Evolutionary conservation across 305 asterid genomes (phyloP).

Genomic region (Fraxinus platypoda): DNA sequence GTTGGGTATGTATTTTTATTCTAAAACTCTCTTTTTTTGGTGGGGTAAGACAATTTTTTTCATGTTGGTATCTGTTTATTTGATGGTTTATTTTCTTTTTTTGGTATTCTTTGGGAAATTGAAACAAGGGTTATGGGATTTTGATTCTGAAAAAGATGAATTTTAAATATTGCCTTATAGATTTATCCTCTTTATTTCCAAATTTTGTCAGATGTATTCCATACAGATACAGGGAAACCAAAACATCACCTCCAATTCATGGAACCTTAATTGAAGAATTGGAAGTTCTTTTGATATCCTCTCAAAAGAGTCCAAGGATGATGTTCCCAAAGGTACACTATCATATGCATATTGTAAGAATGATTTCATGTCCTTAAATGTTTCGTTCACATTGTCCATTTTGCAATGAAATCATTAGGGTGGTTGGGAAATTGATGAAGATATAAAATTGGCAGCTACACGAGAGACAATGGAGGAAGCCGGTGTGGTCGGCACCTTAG

Average conservation of each 20-base stretch:
- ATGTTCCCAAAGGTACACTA: slow-evolving; percentile 78
- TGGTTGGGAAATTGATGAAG: slow-evolving; percentile 96
- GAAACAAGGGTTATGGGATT: background rate
- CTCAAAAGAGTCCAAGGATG: slow-evolving; percentile 69
- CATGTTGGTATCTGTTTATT: background rate
- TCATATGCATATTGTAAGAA: background rate
- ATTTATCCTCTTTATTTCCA: background rate
- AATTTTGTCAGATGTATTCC: slow-evolving; percentile 76
- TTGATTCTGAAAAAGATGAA: background rate
- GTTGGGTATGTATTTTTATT: slow-evolving; percentile 69
- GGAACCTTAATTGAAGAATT: slow-evolving; percentile 55
- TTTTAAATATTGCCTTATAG: background rate
- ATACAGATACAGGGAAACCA: slow-evolving; percentile 46
- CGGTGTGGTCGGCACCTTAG: slow-evolving; percentile 70
- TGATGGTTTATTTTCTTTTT: background rate
- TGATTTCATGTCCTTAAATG: background rate
- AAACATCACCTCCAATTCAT: slow-evolving; percentile 36
- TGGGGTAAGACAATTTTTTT: background rate
- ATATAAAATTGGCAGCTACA: slow-evolving; percentile 73
- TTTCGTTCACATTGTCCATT: slow-evolving; percentile 27
- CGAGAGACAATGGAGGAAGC: slow-evolving; percentile 94
- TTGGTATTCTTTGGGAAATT: background rate
- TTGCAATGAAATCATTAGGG: slow-evolving; percentile 51
- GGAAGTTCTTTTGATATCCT: slow-evolving; percentile 74
- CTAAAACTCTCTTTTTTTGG: background rate